Evolutionary conservation across 139 green algal genomes (phyloP), one percentile per base, ranked within the genome.

Genomic region (Parachlorella kessleri): DNA sequence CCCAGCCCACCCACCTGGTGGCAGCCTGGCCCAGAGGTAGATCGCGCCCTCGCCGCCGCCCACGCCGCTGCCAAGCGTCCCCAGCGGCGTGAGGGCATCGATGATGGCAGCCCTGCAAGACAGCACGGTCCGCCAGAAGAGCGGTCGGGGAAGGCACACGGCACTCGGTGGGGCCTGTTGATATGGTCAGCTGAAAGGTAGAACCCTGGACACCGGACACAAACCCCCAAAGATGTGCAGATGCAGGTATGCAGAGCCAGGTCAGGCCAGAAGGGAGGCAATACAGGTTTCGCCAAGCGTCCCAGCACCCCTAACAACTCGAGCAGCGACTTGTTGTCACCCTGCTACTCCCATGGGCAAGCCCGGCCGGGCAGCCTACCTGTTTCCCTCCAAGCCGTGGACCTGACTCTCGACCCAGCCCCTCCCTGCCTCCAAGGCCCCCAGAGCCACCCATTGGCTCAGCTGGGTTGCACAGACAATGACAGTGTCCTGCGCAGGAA

Each of bases 401-500:
- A 93, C 89, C 28, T 68, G 75, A 64, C 83, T 77, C 1, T 73
- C 30, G 26, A 97, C 87, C 83, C 92, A 98, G 32, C 64, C 66
- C 0, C 73, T 69, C 0, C 92, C 91, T 4, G 76, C 75, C 66
- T 78, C 26, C 66, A 97, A 70, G 5, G 90, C 84, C 26, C 81
- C 88, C 14, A 96, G 84, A 0, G 95, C 94, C 55, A 92, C 74
- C 8, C 89, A 77, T 84, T 98, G 95, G 38, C 80, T 87, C 33
- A 93, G 68, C 65, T 91, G 87, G 0, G 88, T 83, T 2, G 94
- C 70, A 84, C 96, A 99, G 79, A 99, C 96, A 48, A 91, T 87
- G 39, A 98, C 91, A 4, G 95, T 98, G 89, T 99, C 95, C 85
- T 99, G 95, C 33, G n/a, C n/a, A n/a, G n/a, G n/a, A n/a, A n/a